Evolutionary conservation across 257 asterid species (phyloP).

Genomic region (Haberlea rhodopensis): DNA sequence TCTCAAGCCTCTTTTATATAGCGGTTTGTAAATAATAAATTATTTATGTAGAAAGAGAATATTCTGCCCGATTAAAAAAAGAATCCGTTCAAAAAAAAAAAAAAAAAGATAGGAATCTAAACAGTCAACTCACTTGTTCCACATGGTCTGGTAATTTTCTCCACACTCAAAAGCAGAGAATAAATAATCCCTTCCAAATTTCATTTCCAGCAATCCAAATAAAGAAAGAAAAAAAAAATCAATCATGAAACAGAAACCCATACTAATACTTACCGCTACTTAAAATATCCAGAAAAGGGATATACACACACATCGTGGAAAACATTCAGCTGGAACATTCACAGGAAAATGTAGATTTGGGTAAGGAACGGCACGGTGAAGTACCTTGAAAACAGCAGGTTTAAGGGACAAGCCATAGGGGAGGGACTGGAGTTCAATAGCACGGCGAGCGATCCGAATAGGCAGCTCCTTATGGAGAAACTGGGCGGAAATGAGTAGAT

Average conservation of each 20-base stretch:
- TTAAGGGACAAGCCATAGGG: slow-evolving; percentile 77
- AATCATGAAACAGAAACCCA: background rate
- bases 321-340: background rate
- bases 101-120: too few relatives aligned
- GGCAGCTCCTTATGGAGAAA: slow-evolving; percentile 86
- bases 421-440: slow-evolving; percentile 75
- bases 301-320: background rate
- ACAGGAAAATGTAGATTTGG: too few relatives aligned
- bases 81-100: too few relatives aligned
- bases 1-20: background rate
- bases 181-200: background rate
- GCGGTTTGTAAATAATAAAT: background rate
- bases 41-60: background rate
- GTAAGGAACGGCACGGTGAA: too few relatives aligned
- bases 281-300: background rate
- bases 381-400: slow-evolving; percentile 77
- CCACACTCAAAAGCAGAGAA: background rate
- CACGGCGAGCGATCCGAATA: slow-evolving; percentile 84
- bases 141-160: background rate
- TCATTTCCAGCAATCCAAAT: background rate
- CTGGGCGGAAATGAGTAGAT: slow-evolving; percentile 76
- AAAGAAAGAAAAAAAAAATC: background rate
- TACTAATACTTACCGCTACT: background rate
- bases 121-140: background rate
- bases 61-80: background rate